phyloP scores from a whole-genome alignment of 108 stramenopile genomes.

The Chaetoceros tenuissimus region DNA sequence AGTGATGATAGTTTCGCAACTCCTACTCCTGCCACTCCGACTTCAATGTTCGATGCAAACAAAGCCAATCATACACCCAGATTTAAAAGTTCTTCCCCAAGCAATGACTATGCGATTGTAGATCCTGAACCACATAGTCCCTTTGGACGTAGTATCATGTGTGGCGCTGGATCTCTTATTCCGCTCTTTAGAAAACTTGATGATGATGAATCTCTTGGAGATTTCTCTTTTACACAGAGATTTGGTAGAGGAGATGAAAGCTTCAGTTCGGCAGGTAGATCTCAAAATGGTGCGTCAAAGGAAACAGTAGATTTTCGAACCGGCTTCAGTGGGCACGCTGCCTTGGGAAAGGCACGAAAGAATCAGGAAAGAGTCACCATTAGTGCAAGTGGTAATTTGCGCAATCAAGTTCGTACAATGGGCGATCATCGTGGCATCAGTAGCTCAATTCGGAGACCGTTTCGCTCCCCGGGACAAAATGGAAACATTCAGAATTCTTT shows the following conservation, averaged over 20 bases:
- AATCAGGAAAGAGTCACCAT: constrained; percentile 5
- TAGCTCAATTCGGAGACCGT: too few species aligned
- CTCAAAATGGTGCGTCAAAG: not conserved
- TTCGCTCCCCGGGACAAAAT: too few species aligned
- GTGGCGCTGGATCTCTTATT: not conserved
- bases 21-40: not conserved
- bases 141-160: not conserved
- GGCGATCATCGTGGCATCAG: constrained; percentile 33
- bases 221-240: constrained; percentile 1
- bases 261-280: not conserved
- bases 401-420: constrained; percentile 24
- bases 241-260: not conserved
- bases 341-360: constrained; percentile 12
- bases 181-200: not conserved
- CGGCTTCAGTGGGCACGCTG: constrained; percentile 39
- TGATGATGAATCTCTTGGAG: not conserved
- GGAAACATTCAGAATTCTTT: too few species aligned
- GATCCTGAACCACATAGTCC: not conserved
- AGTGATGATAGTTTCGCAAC: not conserved
- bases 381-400: not conserved
- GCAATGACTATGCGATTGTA: too few species aligned
- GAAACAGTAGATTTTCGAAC: constrained; percentile 39
- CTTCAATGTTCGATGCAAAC: not conserved
- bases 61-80: not conserved
- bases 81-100: not conserved